A percentile compares a stretch with the other conserved stretches of the same genome.
These are phyloP conservation scores for Falciphora oryzae DNA, from an alignment of 2,329 filamentous ascomycete species.

Conservation along the genomic window DNA sequence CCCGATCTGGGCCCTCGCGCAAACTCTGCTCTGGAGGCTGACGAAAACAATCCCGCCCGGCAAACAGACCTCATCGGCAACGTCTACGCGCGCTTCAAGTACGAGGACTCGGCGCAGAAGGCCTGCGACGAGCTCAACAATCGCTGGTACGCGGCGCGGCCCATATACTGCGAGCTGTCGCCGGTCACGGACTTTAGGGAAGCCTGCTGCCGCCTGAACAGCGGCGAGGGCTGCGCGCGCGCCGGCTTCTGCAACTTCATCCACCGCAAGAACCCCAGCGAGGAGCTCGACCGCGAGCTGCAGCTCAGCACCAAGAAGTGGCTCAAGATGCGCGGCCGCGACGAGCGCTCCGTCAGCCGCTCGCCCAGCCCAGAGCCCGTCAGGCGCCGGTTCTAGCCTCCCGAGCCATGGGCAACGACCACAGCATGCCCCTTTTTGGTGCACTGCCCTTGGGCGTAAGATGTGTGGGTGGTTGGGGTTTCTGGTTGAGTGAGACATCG, in stretches of 20 bases:
- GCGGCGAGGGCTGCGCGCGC: slow-evolving; percentile 88
- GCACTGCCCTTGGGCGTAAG: no score
- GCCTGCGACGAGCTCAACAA: slow-evolving; percentile 92
- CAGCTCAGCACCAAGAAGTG: slow-evolving; percentile 93
- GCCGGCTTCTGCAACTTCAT: slow-evolving; percentile 99
- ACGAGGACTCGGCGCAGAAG: slow-evolving; percentile 90
- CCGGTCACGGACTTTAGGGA: slow-evolving; percentile 98
- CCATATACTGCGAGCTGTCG: slow-evolving; percentile 96
- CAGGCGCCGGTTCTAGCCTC: slow-evolving; percentile 58
- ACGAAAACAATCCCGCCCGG: background rate
- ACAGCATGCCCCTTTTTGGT: no score
- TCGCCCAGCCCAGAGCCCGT: slow-evolving; percentile 84
- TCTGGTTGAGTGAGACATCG: no score
- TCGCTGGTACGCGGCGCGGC: slow-evolving; percentile 93
- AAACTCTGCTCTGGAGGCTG: background rate
- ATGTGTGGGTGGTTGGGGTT: no score
- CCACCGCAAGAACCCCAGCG: slow-evolving; percentile 87
- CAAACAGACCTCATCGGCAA: slow-evolving; percentile 77
- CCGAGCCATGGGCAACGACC: no score
- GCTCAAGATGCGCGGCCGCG: slow-evolving; percentile 77
- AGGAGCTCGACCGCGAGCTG: slow-evolving; percentile 84
- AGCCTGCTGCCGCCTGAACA: slow-evolving; percentile 92
- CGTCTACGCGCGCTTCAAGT: slow-evolving; percentile 99
- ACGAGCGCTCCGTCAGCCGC: slow-evolving; percentile 73
- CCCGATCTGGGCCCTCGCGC: background rate